phyloP scores from a whole-genome alignment of 176 grass and related monocot species.

The Tillandsia leiboldiana region DNA sequence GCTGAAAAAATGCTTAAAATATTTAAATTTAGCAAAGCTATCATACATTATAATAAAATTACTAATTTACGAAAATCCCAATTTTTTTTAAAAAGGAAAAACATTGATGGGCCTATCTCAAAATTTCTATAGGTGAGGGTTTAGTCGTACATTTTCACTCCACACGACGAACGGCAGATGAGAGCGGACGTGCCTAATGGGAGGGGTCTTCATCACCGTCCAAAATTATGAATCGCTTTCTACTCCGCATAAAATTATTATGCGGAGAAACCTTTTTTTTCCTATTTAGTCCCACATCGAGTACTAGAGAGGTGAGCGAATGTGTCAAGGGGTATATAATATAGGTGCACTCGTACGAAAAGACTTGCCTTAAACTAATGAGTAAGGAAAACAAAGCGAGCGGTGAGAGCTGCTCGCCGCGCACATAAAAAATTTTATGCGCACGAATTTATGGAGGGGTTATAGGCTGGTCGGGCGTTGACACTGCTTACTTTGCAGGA shows the following conservation, averaged over 20 bases:
- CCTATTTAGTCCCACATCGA: background rate
- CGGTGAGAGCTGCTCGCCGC: constrained; percentile 71
- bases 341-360: rapidly evolving
- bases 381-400: constrained; percentile 99
- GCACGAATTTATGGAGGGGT: constrained; percentile 54
- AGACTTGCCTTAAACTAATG: constrained; percentile 85
- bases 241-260: background rate
- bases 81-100: no score
- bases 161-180: background rate
- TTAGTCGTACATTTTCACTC: background rate
- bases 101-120: no score
- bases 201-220: constrained; percentile 3
- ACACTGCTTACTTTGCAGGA: constrained; percentile 95
- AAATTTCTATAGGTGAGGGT: no score
- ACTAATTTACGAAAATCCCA: no score
- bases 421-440: constrained; percentile 27
- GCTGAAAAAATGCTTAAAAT: no score
- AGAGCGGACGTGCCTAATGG: background rate
- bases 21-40: no score
- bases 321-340: background rate
- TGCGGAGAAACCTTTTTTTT: no score
- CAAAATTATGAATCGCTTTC: background rate
- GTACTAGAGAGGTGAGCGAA: background rate
- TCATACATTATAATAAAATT: no score
- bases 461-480: constrained; percentile 54